Evolutionary conservation across 305 asterid genomes (phyloP).

Genomic region (Striga hermonthica): DNA sequence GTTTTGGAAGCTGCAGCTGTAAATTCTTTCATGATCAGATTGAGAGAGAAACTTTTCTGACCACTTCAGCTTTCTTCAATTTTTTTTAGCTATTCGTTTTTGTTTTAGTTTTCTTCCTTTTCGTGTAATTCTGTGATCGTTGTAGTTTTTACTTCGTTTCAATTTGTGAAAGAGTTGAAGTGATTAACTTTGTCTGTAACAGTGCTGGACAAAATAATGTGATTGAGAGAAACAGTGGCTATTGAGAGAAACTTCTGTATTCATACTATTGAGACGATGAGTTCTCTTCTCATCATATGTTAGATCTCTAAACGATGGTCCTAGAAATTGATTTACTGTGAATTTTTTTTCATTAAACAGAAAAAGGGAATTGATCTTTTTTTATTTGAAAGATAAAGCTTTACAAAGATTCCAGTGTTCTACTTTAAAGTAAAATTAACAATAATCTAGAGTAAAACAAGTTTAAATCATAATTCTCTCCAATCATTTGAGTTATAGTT

Average conservation of each 20-base stretch:
- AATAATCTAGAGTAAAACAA: too few species aligned
- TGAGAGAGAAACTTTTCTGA: slow-evolving; percentile 79
- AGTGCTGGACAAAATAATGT: slow-evolving; percentile 32
- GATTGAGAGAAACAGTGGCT: slow-evolving; percentile 17
- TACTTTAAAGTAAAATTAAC: too few species aligned
- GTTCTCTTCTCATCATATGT: neutral
- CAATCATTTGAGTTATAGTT: too few species aligned
- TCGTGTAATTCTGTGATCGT: slow-evolving; percentile 34
- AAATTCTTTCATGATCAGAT: slow-evolving; percentile 88
- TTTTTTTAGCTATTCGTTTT: neutral
- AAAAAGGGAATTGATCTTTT: too few species aligned
- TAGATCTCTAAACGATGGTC: neutral
- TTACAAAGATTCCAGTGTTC: neutral
- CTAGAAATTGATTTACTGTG: too few species aligned
- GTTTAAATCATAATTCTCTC: too few species aligned
- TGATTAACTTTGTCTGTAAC: slow-evolving; percentile 42
- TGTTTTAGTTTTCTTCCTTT: slow-evolving; percentile 22
- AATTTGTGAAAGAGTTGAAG: slow-evolving; percentile 22
- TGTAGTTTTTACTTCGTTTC: slow-evolving; percentile 29
- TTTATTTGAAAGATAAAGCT: too few species aligned
- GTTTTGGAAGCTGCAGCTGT: slow-evolving; percentile 82
- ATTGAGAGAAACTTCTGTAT: too few species aligned
- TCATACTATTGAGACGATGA: neutral
- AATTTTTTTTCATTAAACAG: too few species aligned
- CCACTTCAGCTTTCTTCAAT: neutral